Evolutionary conservation across 495 filamentous ascomycete genomes (phyloP).

Genomic region (Terfezia claveryi): DNA sequence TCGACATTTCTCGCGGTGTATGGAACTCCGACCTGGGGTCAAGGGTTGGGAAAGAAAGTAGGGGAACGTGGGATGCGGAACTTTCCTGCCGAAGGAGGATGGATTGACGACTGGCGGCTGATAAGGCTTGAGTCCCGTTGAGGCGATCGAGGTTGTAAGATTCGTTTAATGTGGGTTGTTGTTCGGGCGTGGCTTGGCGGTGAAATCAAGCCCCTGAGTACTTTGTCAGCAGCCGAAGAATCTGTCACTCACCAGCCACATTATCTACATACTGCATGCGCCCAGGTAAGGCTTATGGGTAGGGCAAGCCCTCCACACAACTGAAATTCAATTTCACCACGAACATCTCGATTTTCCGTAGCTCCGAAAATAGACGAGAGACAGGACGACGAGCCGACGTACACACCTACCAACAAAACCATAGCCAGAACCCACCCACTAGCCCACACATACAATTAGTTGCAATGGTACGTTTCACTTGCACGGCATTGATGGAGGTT

Average conservation of each 20-base stretch:
- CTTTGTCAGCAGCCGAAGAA: no score
- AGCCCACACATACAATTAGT: not conserved
- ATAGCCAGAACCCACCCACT: not conserved
- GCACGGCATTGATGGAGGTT: not conserved
- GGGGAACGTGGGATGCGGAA: not conserved
- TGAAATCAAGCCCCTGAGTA: no score
- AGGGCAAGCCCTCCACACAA: not conserved
- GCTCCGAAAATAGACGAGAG: not conserved
- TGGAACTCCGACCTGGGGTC: not conserved
- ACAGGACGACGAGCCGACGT: conserved; percentile 5
- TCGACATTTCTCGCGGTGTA: conserved; percentile 40
- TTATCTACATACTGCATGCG: no score
- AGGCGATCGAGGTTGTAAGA: not conserved
- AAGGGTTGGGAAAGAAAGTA: not conserved
- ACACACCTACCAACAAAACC: conserved; percentile 1
- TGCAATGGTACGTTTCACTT: not conserved
- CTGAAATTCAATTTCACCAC: not conserved
- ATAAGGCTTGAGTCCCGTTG: not conserved
- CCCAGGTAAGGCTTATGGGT: no score
- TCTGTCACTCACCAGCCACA: no score
- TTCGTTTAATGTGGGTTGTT: not conserved
- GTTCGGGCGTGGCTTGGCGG: not conserved
- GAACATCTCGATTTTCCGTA: not conserved
- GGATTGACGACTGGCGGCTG: not conserved
- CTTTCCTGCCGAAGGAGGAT: no score